Evolutionary conservation across 345 rosid species (phyloP), one percentile per base, ranked within the genome.

Genomic region (Clausena lansium): DNA sequence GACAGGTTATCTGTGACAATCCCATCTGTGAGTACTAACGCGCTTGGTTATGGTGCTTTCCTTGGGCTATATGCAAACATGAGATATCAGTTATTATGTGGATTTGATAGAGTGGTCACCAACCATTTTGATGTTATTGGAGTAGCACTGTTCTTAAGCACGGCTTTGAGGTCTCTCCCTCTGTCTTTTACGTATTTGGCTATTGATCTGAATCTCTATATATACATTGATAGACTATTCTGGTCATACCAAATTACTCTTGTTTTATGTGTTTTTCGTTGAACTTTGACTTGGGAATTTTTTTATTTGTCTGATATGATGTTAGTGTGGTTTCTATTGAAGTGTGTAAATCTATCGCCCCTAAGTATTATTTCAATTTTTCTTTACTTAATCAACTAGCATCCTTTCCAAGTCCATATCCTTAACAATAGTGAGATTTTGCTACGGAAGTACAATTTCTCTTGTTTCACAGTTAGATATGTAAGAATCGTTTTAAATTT

Each of bases 121-220:
- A 91, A 71, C 84, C 93, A 91, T 86, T 96, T 96, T 82, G 99
- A 96, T 80, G 99, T 91, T 83, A 92, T 94, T 70, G 97, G n/a
- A n/a, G 93, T 96, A 67, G 89, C 91, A 19, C 84, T 96, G 77
- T 83, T 86, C 89, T 89, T 96, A 63, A 85, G 93, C 88, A 91
- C 98, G 8, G 92, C 93, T 80, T 77, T 91, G 81, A 96, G 99
- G 99, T 92, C 69, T 79, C 70, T 60, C 50, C 76, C 78, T 73
- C 67, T 80, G n/a, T n/a, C 57, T 33, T 30, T 7, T 14, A 41
- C 30, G 59, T 13, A 4, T 70, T 45, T 61, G 19, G 32, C 59
- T 19, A 17, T 32, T 45, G 27, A 50, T 28, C 60, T 17, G 9
- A 5, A 28, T 50, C 30, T 50, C 41, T 52, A 7, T 69, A 1